A percentile compares a stretch with the other conserved stretches of the same genome.
These are phyloP conservation scores for Cryphonectria carpinicola DNA, from an alignment of 2,329 filamentous ascomycete species.

Conservation along the genomic window DNA sequence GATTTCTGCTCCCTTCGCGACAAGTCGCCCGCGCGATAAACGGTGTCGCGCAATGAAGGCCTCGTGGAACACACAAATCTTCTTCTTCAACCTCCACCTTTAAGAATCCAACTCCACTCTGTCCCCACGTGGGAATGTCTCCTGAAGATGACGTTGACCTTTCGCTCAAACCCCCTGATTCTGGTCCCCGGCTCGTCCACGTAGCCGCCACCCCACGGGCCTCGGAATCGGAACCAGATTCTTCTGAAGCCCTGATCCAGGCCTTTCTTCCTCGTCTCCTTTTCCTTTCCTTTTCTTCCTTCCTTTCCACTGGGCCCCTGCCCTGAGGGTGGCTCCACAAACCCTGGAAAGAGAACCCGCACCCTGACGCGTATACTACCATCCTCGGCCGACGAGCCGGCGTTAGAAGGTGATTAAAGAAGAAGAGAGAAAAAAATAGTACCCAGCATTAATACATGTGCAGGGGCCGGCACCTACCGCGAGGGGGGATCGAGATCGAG, in stretches of 20 bases:
- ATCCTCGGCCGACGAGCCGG: background rate
- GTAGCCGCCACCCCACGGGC: background rate
- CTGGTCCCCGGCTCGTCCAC: constrained; percentile 7
- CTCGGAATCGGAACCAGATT: constrained; percentile 17
- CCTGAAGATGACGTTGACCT: constrained; percentile 17
- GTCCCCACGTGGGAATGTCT: background rate
- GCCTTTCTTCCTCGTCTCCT: background rate
- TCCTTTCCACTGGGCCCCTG: background rate
- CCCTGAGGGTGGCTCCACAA: background rate
- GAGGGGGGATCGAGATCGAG: constrained; percentile 19
- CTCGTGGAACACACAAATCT: background rate
- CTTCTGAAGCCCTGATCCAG: background rate
- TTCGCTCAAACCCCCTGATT: background rate
- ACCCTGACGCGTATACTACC: background rate
- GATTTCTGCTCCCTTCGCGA: background rate
- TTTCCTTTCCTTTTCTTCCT: background rate
- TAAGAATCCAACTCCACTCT: constrained; percentile 5
- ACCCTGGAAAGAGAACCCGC: background rate
- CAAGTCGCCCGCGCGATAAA: background rate
- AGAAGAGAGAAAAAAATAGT: no score
- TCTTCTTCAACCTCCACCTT: constrained; percentile 1
- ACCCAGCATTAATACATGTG: background rate
- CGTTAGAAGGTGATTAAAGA: background rate
- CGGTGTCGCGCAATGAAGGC: background rate
- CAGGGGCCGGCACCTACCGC: constrained; percentile 1